phyloP scores from a whole-genome alignment of 177 flowering plant genomes.

The Telopea speciosissima region DNA sequence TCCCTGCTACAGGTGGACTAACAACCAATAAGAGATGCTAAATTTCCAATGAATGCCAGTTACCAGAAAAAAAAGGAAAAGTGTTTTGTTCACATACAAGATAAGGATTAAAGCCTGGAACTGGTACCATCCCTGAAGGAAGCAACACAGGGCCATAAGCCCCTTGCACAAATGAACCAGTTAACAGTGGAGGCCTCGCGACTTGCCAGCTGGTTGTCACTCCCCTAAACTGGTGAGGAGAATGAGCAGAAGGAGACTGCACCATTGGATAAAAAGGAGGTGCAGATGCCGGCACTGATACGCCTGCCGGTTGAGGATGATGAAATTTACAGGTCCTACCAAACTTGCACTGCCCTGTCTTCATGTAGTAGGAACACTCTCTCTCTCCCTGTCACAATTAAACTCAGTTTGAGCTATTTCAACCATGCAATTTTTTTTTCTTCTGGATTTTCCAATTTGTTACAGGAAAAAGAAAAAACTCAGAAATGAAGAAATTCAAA shows the following conservation, averaged over 20 bases:
- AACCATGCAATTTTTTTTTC: not conserved
- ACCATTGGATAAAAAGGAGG: conserved; percentile 66
- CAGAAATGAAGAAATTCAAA: conserved; percentile 25
- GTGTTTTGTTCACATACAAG: conserved; percentile 35
- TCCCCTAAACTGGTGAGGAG: conserved; percentile 57
- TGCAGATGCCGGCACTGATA: conserved; percentile 25
- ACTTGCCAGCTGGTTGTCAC: conserved; percentile 51
- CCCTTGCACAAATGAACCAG: conserved; percentile 74
- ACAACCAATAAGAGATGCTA: not conserved
- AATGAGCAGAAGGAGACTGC: conserved; percentile 75
- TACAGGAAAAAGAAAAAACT: not conserved
- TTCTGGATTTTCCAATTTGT: not conserved
- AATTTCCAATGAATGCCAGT: not conserved
- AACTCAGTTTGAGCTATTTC: not conserved
- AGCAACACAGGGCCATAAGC: conserved; percentile 65
- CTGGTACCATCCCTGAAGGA: conserved; percentile 65
- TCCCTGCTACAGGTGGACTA: conserved; percentile 36
- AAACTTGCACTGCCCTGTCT: conserved; percentile 92
- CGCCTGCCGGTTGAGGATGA: conserved; percentile 67
- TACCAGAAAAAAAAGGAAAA: not conserved
- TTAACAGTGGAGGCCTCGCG: conserved; percentile 62
- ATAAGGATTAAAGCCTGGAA: conserved; percentile 69
- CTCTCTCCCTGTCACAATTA: conserved; percentile 65
- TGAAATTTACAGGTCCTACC: conserved; percentile 92
- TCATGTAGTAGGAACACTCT: conserved; percentile 86